Base-by-base conservation (phyloP, 805 yeast genomes). In the Kazachstania taianensis region DNA sequence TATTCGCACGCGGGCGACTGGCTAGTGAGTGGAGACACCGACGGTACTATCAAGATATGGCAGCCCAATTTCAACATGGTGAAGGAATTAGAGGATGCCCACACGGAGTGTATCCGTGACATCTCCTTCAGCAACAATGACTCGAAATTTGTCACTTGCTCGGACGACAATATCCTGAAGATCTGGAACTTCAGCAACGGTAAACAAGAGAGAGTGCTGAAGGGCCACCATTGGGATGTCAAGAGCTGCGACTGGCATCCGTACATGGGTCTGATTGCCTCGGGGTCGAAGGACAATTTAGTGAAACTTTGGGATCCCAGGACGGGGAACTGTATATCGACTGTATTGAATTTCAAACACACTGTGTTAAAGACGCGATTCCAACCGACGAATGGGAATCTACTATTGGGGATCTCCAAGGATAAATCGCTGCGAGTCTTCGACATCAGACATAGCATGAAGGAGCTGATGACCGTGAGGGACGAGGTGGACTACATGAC, bases 191-290 rank as follows among this genome's bases (percentile, higher is more conserved):
- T 92, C 61, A 80, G 83, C 52, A 83, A 81, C 52, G 92, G 92
- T 25, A 65, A 71, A 40, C 92, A 84, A 47, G 99, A 92, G 53
- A 63, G 82, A 32, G 67, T 74, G 0, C 65, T 92, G 37, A 70
- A 76, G 17, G 97, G 97, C 2, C 99, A 92, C 61, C 95, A 94
- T 56, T 92, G 99, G 99, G 99, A 92, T 60, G 96, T 92, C 16
- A 92, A 92, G 55, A 76, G 87, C 37, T 83, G 94, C 36, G 97
- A 92, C 58, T 92, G 99, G 99, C 99, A 92, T 59, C 83, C 94
- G 5, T 67, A 70, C 9, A 63, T 84, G 59, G 96, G 96, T 0
- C 66, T 92, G 19, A 70, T 92, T 34, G 96, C 81, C 0, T 73
- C 87, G 43, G 99, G 96, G 0, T 92, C 97, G 0, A 92, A 94